phyloP scores from a whole-genome alignment of 2,329 filamentous ascomycete species.

The Fusarium staphyleae region DNA sequence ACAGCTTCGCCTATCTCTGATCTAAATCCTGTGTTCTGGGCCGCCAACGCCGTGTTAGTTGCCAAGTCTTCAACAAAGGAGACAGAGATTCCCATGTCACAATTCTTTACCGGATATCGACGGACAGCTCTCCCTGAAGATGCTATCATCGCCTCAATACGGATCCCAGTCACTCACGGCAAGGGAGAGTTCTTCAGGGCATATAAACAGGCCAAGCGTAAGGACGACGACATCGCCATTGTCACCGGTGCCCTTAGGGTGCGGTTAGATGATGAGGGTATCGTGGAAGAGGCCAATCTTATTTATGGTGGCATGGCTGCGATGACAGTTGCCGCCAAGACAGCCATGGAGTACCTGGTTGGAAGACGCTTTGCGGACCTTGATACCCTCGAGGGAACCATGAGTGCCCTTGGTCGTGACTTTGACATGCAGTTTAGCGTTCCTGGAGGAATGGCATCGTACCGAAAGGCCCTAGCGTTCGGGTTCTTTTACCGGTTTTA shows the following conservation, averaged over 20 bases:
- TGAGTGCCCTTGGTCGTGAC: constrained; percentile 87
- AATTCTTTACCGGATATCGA: constrained; percentile 93
- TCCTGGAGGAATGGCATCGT: constrained; percentile 96
- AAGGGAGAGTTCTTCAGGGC: constrained; percentile 85
- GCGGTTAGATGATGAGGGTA: constrained; percentile 70
- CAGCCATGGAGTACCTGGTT: constrained; percentile 74
- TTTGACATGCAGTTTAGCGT: constrained; percentile 91
- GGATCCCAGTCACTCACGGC: constrained; percentile 78
- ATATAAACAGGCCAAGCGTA: constrained; percentile 96
- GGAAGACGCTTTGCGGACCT: constrained; percentile 83
- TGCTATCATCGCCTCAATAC: constrained; percentile 84
- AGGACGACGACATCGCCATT: constrained; percentile 98
- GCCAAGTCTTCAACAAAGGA: constrained; percentile 78
- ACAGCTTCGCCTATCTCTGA: constrained; percentile 97
- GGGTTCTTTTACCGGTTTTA: constrained; percentile 98
- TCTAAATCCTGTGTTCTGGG: constrained; percentile 92
- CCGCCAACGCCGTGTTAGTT: constrained; percentile 80
- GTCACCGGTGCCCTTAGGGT: constrained; percentile 88
- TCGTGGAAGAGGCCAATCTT: constrained; percentile 77
- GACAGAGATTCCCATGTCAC: constrained; percentile 86
- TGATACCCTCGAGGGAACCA: constrained; percentile 84
- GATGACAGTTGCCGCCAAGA: constrained; percentile 85
- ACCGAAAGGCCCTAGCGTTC: constrained; percentile 86
- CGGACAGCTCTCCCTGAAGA: constrained; percentile 81
- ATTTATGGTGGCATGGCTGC: constrained; percentile 97